Conservation (phyloP, 768 basidiomycete genomes). For the Daedalea quercina region DNA sequence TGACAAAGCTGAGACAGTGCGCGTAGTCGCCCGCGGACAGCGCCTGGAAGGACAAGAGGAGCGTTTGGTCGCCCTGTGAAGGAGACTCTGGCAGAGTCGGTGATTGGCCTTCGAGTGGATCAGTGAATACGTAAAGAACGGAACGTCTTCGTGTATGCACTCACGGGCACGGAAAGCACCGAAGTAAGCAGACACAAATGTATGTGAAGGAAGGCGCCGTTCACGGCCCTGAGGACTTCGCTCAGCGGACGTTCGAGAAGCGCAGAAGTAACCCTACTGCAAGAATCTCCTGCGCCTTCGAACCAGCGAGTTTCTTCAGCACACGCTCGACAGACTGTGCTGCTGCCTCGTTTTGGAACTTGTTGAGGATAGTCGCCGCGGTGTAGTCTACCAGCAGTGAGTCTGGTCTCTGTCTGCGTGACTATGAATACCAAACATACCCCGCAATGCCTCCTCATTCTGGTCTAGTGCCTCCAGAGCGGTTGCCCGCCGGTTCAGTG, state of each 20-base stretch:
- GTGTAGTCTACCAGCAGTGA: conserved; percentile 66
- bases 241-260: not conserved
- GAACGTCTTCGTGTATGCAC: conserved; percentile 23
- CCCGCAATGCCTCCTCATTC: conserved; percentile 72
- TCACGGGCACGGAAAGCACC: conserved; percentile 89
- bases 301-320: conserved; percentile 70
- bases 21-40: conserved; percentile 79
- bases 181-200: conserved; percentile 94
- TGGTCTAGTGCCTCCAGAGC: conserved; percentile 75
- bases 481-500: conserved; percentile 81
- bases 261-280: conserved; percentile 34
- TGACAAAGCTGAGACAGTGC: conserved; percentile 72
- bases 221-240: conserved; percentile 51
- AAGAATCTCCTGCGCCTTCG: conserved; percentile 70
- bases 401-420: not conserved
- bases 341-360: conserved; percentile 79
- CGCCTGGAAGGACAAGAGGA: conserved; percentile 75
- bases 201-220: conserved; percentile 78
- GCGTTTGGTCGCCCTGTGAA: conserved; percentile 76
- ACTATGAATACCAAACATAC: conserved; percentile 32
- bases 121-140: not conserved
- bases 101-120: not conserved
- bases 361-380: conserved; percentile 91
- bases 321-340: conserved; percentile 87
- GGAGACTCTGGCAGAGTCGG: conserved; percentile 71